A percentile compares a stretch with the other conserved stretches of the same genome.
These are phyloP conservation scores for Cephalotrichum gorgonifer DNA, from an alignment of 2,329 filamentous ascomycete genomes.

Conservation along the genomic window DNA sequence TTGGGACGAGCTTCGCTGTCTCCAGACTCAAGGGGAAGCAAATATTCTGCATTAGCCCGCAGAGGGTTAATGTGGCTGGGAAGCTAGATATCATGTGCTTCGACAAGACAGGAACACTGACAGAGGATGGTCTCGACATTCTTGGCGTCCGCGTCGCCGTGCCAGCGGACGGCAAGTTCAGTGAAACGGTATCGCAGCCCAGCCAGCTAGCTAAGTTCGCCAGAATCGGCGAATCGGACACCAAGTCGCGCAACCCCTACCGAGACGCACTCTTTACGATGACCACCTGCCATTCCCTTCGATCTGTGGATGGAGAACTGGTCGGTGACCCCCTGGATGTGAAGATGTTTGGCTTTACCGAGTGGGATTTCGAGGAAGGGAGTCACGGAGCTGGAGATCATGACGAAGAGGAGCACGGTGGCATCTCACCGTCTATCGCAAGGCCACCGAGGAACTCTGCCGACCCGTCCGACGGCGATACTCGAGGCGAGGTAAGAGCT, in stretches of 20 bases:
- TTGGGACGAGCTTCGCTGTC: conserved; percentile 92
- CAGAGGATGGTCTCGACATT: conserved; percentile 91
- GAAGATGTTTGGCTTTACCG: conserved; percentile 97
- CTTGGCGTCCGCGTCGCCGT: conserved; percentile 76
- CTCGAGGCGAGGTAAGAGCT: neutral
- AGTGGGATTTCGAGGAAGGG: conserved; percentile 87
- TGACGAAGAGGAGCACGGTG: conserved; percentile 64
- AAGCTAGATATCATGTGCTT: conserved; percentile 96
- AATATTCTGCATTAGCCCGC: conserved; percentile 96
- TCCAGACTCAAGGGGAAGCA: conserved; percentile 75
- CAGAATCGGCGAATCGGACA: neutral
- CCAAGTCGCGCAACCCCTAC: neutral
- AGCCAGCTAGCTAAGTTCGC: neutral
- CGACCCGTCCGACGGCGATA: neutral
- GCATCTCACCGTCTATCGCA: conserved; percentile 79
- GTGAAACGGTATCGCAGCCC: conserved; percentile 56
- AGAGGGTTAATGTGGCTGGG: conserved; percentile 91
- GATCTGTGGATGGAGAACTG: conserved; percentile 77
- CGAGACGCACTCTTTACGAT: conserved; percentile 75
- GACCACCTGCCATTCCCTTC: conserved; percentile 92
- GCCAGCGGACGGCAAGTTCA: conserved; percentile 52
- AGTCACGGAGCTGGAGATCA: conserved; percentile 53
- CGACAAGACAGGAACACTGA: conserved; percentile 97
- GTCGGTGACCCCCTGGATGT: conserved; percentile 90
- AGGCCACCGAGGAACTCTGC: conserved; percentile 48